These are phyloP conservation scores for Carex scoparia DNA, from an alignment of 176 grass and related monocot species.

Conservation along the genomic window DNA sequence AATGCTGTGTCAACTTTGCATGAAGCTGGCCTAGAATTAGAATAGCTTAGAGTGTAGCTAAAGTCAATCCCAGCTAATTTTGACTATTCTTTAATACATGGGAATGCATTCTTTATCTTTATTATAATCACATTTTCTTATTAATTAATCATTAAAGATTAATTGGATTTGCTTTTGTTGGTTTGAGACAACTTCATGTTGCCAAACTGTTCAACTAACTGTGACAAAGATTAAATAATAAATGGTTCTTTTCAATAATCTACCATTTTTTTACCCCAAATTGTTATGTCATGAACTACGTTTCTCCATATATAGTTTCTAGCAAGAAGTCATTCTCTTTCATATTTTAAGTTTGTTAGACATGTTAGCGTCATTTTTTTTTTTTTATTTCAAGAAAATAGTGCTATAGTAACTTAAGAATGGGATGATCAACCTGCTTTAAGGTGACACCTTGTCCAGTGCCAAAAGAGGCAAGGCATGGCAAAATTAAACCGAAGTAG, in stretches of 20 bases:
- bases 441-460: conserved; percentile 31
- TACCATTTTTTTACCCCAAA: conserved; percentile 21
- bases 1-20: conserved; percentile 18
- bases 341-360: conserved; percentile 33
- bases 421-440: conserved; percentile 11
- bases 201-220: background rate
- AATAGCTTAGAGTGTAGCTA: conserved; percentile 40
- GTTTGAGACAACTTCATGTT: background rate
- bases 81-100: conserved; percentile 15
- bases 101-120: background rate
- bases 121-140: background rate
- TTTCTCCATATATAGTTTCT: conserved; percentile 37
- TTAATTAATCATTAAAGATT: background rate
- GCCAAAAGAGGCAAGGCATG: conserved; percentile 14
- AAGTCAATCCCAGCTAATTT: conserved; percentile 46
- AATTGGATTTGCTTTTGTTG: background rate
- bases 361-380: conserved; percentile 22
- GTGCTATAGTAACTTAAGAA: conserved; percentile 43
- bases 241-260: background rate
- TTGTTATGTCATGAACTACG: conserved; percentile 29
- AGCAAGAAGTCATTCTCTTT: background rate
- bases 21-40: background rate
- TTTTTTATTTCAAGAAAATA: conserved; percentile 11
- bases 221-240: background rate
- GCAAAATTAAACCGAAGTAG: background rate